phyloP scores from a whole-genome alignment of 805 yeast species.

The Ogataea polymorpha region DNA sequence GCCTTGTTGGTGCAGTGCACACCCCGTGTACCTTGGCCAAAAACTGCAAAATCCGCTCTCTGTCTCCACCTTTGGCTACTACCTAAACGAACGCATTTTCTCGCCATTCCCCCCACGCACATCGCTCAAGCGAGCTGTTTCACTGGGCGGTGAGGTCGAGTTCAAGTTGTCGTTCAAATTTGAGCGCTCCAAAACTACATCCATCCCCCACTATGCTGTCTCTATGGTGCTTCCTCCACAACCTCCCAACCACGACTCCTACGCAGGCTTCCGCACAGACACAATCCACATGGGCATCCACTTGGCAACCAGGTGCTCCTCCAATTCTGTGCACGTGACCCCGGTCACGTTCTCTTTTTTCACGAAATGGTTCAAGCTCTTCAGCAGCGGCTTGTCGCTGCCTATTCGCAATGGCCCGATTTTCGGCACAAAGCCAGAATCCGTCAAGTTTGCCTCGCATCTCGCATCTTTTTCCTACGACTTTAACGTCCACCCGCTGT shows the following conservation, averaged over 20 bases:
- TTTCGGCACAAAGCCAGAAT: constrained; percentile 52
- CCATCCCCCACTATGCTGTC: constrained; percentile 57
- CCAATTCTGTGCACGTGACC: constrained; percentile 71
- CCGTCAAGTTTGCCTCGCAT: constrained; percentile 72
- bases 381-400: constrained; percentile 69
- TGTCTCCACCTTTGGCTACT: constrained; percentile 27
- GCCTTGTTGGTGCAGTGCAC: constrained; percentile 56
- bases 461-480: constrained; percentile 73
- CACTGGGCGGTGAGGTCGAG: constrained; percentile 57
- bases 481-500: constrained; percentile 68
- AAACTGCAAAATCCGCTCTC: constrained; percentile 20
- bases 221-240: constrained; percentile 51
- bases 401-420: constrained; percentile 74
- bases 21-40: constrained; percentile 45
- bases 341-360: constrained; percentile 66
- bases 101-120: not conserved
- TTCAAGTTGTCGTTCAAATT: constrained; percentile 57
- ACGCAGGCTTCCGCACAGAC: constrained; percentile 70
- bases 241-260: constrained; percentile 71
- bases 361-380: constrained; percentile 78
- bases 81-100: constrained; percentile 17
- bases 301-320: constrained; percentile 27
- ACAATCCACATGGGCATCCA: constrained; percentile 70
- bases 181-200: constrained; percentile 48
- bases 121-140: constrained; percentile 37